Conservation (phyloP, 495 filamentous ascomycete genomes). For the Saxophila tyrrhenica region DNA sequence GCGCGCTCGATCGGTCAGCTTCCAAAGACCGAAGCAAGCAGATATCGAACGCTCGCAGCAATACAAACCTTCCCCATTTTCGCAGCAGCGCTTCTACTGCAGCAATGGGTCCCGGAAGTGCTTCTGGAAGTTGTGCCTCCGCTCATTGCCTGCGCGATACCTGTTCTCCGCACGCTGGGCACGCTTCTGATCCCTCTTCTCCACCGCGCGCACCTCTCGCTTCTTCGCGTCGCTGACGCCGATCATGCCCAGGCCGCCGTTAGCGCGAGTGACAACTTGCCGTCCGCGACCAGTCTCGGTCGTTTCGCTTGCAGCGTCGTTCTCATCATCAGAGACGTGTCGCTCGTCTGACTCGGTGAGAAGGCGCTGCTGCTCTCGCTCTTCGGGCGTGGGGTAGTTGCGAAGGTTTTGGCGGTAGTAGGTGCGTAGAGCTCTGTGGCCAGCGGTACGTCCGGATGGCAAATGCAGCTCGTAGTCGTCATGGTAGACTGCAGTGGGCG, state of each 20-base stretch:
- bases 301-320: conserved; percentile 34
- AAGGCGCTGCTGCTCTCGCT: conserved; percentile 37
- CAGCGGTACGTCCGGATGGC: conserved; percentile 80
- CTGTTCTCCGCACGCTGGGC: conserved; percentile 47
- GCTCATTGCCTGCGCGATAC: conserved; percentile 52
- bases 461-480: conserved; percentile 89
- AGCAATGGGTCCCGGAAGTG: conserved; percentile 47
- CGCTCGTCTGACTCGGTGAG: conserved; percentile 27
- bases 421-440: conserved; percentile 71
- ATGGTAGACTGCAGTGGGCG: conserved; percentile 61
- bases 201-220: conserved; percentile 46
- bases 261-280: conserved; percentile 52
- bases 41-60: neutral
- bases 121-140: conserved; percentile 58
- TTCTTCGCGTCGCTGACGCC: conserved; percentile 62
- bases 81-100: conserved; percentile 16
- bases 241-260: conserved; percentile 64
- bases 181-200: conserved; percentile 55
- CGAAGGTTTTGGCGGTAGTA: conserved; percentile 92
- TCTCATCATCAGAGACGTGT: conserved; percentile 24
- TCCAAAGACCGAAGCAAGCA: neutral
- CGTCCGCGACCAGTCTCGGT: conserved; percentile 39
- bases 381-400: conserved; percentile 60
- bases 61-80: neutral
- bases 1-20: neutral